These are phyloP conservation scores for Acrocalymma vagum DNA, from an alignment of 2,329 filamentous ascomycete species.

Conservation along the genomic window DNA sequence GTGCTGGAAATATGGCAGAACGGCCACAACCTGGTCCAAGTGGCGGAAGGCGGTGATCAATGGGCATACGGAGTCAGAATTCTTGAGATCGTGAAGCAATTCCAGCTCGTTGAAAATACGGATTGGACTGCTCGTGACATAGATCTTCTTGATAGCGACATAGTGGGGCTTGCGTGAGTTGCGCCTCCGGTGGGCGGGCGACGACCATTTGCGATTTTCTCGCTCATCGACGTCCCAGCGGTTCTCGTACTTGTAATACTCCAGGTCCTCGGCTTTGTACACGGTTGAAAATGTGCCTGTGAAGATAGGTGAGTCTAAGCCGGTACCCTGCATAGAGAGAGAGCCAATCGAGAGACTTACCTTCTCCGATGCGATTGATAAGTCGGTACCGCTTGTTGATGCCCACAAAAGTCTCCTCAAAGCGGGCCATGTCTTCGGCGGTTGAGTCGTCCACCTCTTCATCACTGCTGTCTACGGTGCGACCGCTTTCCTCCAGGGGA, in stretches of 20 bases:
- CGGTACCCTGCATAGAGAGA: slow-evolving; percentile 33
- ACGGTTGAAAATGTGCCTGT: slow-evolving; percentile 97
- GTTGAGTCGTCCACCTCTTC: slow-evolving; percentile 75
- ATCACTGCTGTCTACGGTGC: slow-evolving; percentile 53
- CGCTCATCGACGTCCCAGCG: slow-evolving; percentile 81
- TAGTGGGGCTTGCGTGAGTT: slow-evolving; percentile 69
- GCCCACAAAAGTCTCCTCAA: slow-evolving; percentile 82
- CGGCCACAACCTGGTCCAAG: slow-evolving; percentile 92
- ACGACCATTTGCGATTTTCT: slow-evolving; percentile 70
- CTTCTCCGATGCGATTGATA: slow-evolving; percentile 97
- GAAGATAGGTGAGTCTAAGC: slow-evolving; percentile 30
- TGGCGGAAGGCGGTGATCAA: slow-evolving; percentile 96
- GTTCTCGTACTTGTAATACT: slow-evolving; percentile 84
- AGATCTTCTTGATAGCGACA: slow-evolving; percentile 99
- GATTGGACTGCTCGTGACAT: slow-evolving; percentile 92
- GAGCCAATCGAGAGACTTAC: slow-evolving; percentile 56
- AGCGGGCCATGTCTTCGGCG: slow-evolving; percentile 84
- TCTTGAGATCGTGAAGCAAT: slow-evolving; percentile 84
- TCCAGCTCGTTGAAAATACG: slow-evolving; percentile 97
- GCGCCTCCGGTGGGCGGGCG: slow-evolving; percentile 68
- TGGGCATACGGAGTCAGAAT: slow-evolving; percentile 87
- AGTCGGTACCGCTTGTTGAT: slow-evolving; percentile 86
- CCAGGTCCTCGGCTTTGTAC: slow-evolving; percentile 95
- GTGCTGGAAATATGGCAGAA: slow-evolving; percentile 95
- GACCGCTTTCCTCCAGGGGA: slow-evolving; percentile 60